phyloP scores from a whole-genome alignment of 2,329 filamentous ascomycete species.

The Colletotrichum australisinense region DNA sequence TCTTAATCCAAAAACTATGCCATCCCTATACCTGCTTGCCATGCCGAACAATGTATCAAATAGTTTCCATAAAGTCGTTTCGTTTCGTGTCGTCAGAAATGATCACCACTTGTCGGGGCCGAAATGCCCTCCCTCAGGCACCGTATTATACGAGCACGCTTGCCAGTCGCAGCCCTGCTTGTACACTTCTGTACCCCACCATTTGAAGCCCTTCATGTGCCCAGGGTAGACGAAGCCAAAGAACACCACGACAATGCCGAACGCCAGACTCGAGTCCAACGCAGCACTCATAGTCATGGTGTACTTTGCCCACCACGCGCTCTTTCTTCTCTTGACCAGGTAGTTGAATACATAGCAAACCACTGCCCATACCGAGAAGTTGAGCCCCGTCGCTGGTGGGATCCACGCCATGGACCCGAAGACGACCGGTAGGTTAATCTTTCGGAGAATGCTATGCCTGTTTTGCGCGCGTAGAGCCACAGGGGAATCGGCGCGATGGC shows the following conservation, averaged over 20 bases:
- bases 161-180: conserved; percentile 88
- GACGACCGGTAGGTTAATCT: conserved; percentile 84
- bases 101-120: conserved; percentile 70
- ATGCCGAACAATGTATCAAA: background rate
- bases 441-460: conserved; percentile 73
- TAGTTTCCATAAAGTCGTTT: conserved; percentile 12
- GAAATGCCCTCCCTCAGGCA: conserved; percentile 74
- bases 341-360: conserved; percentile 90
- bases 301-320: conserved; percentile 90
- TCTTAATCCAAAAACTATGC: conserved; percentile 7
- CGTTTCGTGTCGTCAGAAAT: conserved; percentile 10
- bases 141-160: conserved; percentile 76
- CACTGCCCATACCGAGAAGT: conserved; percentile 88
- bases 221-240: conserved; percentile 89
- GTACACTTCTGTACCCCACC: conserved; percentile 92
- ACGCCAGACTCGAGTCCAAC: conserved; percentile 84
- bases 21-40: conserved; percentile 16
- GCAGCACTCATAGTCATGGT: conserved; percentile 90
- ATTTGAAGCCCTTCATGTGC: conserved; percentile 77
- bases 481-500: conserved; percentile 79
- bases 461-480: conserved; percentile 76
- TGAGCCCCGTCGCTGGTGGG: conserved; percentile 85
- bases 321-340: conserved; percentile 74
- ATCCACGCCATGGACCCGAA: conserved; percentile 90
- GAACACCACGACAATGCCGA: conserved; percentile 85